A percentile compares a stretch with the other conserved stretches of the same genome.
Evolutionary conservation across 2,329 filamentous ascomycete species (phyloP).

Genomic region (Periconia sp.): DNA sequence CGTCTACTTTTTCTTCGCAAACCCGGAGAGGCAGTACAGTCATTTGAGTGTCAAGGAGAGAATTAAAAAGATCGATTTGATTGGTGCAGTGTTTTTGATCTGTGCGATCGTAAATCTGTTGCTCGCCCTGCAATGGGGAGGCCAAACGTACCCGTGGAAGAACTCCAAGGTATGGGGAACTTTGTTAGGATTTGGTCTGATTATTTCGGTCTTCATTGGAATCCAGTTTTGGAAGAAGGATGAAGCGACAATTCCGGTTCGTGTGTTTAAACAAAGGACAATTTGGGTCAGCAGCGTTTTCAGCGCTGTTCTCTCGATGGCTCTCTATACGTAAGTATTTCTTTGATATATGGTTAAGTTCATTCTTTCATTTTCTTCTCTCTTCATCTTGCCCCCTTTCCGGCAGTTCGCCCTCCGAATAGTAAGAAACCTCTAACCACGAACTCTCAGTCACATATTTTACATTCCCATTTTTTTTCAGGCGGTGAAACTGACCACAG

Average conservation of each 20-base stretch:
- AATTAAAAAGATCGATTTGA: slow-evolving; percentile 42
- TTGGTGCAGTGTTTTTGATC: slow-evolving; percentile 35
- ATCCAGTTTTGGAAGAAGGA: slow-evolving; percentile 34
- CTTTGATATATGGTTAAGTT: no score
- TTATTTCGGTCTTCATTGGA: slow-evolving; percentile 48
- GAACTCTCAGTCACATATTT: slow-evolving; percentile 30
- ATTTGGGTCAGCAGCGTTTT: slow-evolving; percentile 37
- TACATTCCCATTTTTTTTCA: slow-evolving; percentile 49
- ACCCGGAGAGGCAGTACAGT: slow-evolving; percentile 29
- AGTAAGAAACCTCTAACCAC: background rate
- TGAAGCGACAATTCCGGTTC: slow-evolving; percentile 31
- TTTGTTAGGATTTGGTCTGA: slow-evolving; percentile 52
- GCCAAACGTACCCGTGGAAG: slow-evolving; percentile 51
- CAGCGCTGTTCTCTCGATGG: slow-evolving; percentile 41
- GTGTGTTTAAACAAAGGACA: slow-evolving; percentile 41
- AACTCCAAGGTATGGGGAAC: slow-evolving; percentile 52
- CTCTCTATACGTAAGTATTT: slow-evolving; percentile 35
- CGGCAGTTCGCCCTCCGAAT: no score
- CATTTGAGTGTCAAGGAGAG: slow-evolving; percentile 33
- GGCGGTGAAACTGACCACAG: slow-evolving; percentile 44
- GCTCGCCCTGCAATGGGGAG: slow-evolving; percentile 42
- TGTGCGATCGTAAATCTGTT: slow-evolving; percentile 36
- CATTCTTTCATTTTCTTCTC: background rate
- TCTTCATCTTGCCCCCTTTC: background rate
- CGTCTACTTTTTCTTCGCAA: slow-evolving; percentile 35